These are phyloP conservation scores for Penicillium sp. DNA, from an alignment of 2,329 filamentous ascomycete species.

Conservation along the genomic window DNA sequence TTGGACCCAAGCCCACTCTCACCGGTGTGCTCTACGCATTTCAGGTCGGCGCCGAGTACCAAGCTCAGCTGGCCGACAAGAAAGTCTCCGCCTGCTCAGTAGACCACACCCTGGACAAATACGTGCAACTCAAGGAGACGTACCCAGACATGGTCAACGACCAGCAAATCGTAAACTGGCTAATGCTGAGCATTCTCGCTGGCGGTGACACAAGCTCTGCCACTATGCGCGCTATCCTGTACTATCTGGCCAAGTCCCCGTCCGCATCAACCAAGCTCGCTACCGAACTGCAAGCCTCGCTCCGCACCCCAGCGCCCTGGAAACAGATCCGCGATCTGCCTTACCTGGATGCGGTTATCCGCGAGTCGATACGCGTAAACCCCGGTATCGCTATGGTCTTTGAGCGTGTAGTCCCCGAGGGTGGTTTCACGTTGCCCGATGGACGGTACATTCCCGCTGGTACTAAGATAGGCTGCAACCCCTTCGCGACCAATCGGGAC, in stretches of 20 bases:
- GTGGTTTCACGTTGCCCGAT: slow-evolving; percentile 33
- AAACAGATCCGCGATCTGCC: slow-evolving; percentile 24
- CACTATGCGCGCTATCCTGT: slow-evolving; percentile 33
- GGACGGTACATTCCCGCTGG: slow-evolving; percentile 39
- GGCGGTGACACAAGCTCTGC: slow-evolving; percentile 45
- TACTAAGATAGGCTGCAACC: slow-evolving; percentile 39
- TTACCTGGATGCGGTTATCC: slow-evolving; percentile 56
- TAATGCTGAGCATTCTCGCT: slow-evolving; percentile 39
- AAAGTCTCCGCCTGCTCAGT: slow-evolving; percentile 11
- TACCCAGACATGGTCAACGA: slow-evolving; percentile 42
- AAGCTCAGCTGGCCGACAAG: slow-evolving; percentile 18
- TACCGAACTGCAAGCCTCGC: slow-evolving; percentile 18
- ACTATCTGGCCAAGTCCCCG: slow-evolving; percentile 26
- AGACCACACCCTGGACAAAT: slow-evolving; percentile 45
- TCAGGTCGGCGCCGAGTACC: slow-evolving; percentile 23
- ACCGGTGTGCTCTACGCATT: slow-evolving; percentile 25
- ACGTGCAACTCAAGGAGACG: slow-evolving; percentile 43
- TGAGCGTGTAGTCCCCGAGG: slow-evolving; percentile 52
- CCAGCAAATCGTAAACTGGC: slow-evolving; percentile 39
- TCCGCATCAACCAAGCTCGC: slow-evolving; percentile 17
- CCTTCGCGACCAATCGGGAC: slow-evolving; percentile 43
- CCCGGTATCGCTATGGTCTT: slow-evolving; percentile 53
- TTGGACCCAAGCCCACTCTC: slow-evolving; percentile 28
- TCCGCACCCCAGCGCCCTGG: slow-evolving; percentile 23
- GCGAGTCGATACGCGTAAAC: slow-evolving; percentile 55